A percentile compares a stretch with the other conserved stretches of the same genome.
Evolutionary conservation across 2,329 filamentous ascomycete genomes (phyloP).

Genomic region (Coniella vitis): DNA sequence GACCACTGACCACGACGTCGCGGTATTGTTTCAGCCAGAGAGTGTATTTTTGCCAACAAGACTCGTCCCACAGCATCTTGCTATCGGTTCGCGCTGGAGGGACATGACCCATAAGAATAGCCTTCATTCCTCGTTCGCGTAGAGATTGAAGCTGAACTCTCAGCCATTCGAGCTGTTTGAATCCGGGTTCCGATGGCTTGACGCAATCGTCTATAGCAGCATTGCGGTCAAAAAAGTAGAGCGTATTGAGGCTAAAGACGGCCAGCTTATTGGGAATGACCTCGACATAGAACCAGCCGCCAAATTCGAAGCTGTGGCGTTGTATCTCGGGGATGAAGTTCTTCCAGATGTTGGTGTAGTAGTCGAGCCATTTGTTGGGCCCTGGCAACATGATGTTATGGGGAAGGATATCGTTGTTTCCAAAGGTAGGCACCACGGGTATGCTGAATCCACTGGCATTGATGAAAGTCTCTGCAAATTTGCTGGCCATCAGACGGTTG

Average conservation of each 20-base stretch:
- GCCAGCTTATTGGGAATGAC: constrained; percentile 80
- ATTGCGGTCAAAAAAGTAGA: constrained; percentile 94
- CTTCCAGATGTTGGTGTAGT: constrained; percentile 72
- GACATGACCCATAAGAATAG: constrained; percentile 88
- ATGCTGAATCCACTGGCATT: constrained; percentile 56
- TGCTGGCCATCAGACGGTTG: constrained; percentile 69
- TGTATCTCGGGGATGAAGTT: constrained; percentile 89
- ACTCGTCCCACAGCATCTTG: constrained; percentile 91
- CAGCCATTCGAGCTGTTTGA: constrained; percentile 93
- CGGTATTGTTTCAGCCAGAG: constrained; percentile 86
- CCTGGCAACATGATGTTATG: constrained; percentile 88
- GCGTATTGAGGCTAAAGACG: constrained; percentile 89
- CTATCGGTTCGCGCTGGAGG: constrained; percentile 79
- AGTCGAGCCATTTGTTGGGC: constrained; percentile 78
- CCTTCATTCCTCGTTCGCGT: constrained; percentile 82
- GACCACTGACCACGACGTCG: constrained; percentile 71
- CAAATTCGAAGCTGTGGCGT: constrained; percentile 81
- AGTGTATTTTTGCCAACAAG: constrained; percentile 96
- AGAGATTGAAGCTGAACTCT: constrained; percentile 80
- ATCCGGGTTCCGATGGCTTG: constrained; percentile 73
- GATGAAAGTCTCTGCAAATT: constrained; percentile 69
- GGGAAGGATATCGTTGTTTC: constrained; percentile 95
- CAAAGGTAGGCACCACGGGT: constrained; percentile 82
- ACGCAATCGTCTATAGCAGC: constrained; percentile 88
- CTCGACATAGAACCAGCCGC: constrained; percentile 92